Conservation (phyloP, 331 rosid species). For the Telfairia occidentalis region DNA sequence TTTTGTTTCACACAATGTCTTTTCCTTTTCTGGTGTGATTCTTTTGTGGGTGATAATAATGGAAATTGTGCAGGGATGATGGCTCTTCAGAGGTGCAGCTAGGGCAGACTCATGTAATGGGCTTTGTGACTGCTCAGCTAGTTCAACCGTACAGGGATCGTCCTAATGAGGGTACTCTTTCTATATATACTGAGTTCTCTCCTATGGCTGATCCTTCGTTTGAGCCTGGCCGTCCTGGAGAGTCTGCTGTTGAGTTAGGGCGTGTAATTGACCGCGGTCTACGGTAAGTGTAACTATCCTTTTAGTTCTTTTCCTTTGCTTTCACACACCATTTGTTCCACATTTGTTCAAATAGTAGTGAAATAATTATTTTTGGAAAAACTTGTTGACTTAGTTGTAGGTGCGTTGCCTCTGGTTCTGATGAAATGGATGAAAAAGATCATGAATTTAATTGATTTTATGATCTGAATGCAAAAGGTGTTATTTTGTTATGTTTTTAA, state of each 20-base stretch:
- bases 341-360: too few species aligned
- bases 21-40: background rate
- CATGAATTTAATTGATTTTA: background rate
- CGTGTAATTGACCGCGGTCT: slow-evolving; percentile 68
- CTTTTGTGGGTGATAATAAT: background rate
- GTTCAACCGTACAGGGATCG: slow-evolving; percentile 63
- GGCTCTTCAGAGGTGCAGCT: slow-evolving; percentile 69
- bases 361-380: too few species aligned
- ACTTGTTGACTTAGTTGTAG: too few species aligned
- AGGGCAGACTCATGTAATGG: slow-evolving; percentile 64
- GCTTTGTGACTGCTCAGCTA: slow-evolving; percentile 49
- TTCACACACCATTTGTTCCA: too few species aligned
- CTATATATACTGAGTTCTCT: slow-evolving; percentile 73
- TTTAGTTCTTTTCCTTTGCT: background rate
- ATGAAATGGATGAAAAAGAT: too few species aligned
- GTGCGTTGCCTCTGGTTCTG: background rate
- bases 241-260: slow-evolving; percentile 66
- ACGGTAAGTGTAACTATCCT: slow-evolving; percentile 27
- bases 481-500: too few species aligned
- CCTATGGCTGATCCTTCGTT: slow-evolving; percentile 93
- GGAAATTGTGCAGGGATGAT: slow-evolving; percentile 26
- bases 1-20: background rate
- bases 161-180: slow-evolving; percentile 69
- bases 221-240: slow-evolving; percentile 69
- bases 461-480: background rate